These are phyloP conservation scores for Oidium heveae DNA, from an alignment of 2,329 filamentous ascomycete genomes.

Conservation along the genomic window DNA sequence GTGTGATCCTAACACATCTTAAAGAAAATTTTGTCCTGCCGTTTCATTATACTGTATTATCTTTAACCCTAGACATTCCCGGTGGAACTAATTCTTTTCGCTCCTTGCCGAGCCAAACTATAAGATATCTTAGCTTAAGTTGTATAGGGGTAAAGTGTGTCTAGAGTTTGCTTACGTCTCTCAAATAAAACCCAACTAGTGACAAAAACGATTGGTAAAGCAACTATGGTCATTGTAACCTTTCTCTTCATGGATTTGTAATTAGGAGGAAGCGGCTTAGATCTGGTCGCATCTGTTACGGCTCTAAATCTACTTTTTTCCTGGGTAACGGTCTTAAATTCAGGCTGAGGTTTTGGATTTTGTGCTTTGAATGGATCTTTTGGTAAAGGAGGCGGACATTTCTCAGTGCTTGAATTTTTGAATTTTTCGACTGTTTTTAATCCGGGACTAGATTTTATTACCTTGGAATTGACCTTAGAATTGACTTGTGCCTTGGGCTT, in stretches of 20 bases:
- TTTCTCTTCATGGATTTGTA: slow-evolving; percentile 1
- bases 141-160: neutral
- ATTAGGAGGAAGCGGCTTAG: neutral
- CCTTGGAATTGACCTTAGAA: no score
- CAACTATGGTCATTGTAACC: slow-evolving; percentile 1
- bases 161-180: slow-evolving; percentile 1
- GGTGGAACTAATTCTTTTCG: neutral
- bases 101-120: neutral
- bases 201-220: slow-evolving; percentile 1
- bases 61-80: neutral
- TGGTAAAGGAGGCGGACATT: no score
- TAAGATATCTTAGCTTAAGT: neutral
- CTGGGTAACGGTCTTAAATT: neutral
- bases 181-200: slow-evolving; percentile 1
- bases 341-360: neutral
- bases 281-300: no score
- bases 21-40: no score
- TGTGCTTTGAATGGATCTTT: no score
- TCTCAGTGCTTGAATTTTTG: no score
- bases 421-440: no score
- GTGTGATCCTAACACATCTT: no score
- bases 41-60: neutral
- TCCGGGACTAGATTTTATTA: no score
- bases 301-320: neutral
- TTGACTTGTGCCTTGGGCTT: no score